phyloP scores from a whole-genome alignment of 2,329 filamentous ascomycete genomes.

The Hypoxylon sp. region DNA sequence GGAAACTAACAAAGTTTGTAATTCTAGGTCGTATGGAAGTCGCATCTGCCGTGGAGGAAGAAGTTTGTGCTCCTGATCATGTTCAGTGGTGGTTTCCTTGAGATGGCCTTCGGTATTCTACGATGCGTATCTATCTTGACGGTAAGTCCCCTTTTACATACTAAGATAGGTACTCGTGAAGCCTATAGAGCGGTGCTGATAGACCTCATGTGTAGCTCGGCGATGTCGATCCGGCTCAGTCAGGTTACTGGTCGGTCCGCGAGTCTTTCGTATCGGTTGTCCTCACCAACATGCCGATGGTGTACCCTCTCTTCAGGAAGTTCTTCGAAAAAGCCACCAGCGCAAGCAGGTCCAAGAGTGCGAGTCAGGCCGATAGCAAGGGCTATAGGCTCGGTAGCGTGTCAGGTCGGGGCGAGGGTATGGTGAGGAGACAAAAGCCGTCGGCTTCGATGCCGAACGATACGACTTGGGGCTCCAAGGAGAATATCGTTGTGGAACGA shows the following conservation, averaged over 20 bases:
- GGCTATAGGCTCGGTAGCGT: constrained; percentile 31
- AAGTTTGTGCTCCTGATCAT: constrained; percentile 57
- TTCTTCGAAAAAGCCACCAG: constrained; percentile 37
- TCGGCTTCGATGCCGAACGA: constrained; percentile 13
- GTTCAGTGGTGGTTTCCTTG: constrained; percentile 59
- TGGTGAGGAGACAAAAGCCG: not conserved
- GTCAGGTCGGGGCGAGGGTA: not conserved
- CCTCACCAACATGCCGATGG: constrained; percentile 51
- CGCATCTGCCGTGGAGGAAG: constrained; percentile 49
- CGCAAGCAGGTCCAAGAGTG: constrained; percentile 11
- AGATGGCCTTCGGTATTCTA: constrained; percentile 59
- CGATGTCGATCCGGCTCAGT: constrained; percentile 44
- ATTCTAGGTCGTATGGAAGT: constrained; percentile 53
- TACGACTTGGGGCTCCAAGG: constrained; percentile 29
- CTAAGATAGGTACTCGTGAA: not conserved
- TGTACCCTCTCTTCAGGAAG: constrained; percentile 47
- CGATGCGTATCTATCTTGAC: constrained; percentile 57
- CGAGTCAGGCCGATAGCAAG: constrained; percentile 8
- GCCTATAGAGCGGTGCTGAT: not conserved
- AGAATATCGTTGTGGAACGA: constrained; percentile 26
- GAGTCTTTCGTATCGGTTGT: constrained; percentile 52
- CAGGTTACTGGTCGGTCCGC: constrained; percentile 50
- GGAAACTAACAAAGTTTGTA: not conserved
- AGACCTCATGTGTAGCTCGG: constrained; percentile 36
- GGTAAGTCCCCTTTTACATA: constrained; percentile 23